Percentiles rank a stretch among this genome's conserved stretches.
Conservation (phyloP, 495 filamentous ascomycete species). For the Chaetomium fimeti region DNA sequence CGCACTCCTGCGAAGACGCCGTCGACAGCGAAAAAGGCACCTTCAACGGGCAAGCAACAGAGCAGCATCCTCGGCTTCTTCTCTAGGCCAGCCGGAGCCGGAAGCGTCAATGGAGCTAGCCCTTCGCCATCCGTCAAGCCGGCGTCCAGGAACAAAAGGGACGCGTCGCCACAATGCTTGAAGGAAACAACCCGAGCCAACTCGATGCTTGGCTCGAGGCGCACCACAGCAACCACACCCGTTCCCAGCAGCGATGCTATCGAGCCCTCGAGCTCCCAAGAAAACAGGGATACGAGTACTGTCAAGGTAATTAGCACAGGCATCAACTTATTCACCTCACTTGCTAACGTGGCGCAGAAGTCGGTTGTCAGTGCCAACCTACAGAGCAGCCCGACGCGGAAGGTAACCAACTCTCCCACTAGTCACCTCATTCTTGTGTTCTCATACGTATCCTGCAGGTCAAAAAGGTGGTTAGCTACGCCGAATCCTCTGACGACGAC, state of each 20-base stretch:
- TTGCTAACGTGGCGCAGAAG: slow-evolving; percentile 41
- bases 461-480: slow-evolving; percentile 61
- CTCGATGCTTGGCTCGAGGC: slow-evolving; percentile 38
- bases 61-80: slow-evolving; percentile 88
- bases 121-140: slow-evolving; percentile 30
- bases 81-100: slow-evolving; percentile 58
- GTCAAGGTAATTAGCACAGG: slow-evolving; percentile 49
- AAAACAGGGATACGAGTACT: slow-evolving; percentile 45
- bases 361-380: slow-evolving; percentile 29
- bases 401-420: slow-evolving; percentile 42
- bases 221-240: slow-evolving; percentile 59
- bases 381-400: slow-evolving; percentile 60
- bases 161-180: slow-evolving; percentile 40
- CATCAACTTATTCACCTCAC: slow-evolving; percentile 36
- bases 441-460: slow-evolving; percentile 40
- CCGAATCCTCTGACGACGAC: slow-evolving; percentile 62
- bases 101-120: slow-evolving; percentile 32
- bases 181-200: slow-evolving; percentile 49
- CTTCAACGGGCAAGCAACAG: slow-evolving; percentile 62
- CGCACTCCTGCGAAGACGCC: slow-evolving; percentile 47
- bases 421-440: background rate
- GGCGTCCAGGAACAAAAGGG: slow-evolving; percentile 28
- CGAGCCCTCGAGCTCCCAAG: slow-evolving; percentile 57
- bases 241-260: slow-evolving; percentile 74
- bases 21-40: slow-evolving; percentile 42